These are phyloP conservation scores for Hyaloscypha bicolor DNA, from an alignment of 495 filamentous ascomycete species.

Conservation along the genomic window DNA sequence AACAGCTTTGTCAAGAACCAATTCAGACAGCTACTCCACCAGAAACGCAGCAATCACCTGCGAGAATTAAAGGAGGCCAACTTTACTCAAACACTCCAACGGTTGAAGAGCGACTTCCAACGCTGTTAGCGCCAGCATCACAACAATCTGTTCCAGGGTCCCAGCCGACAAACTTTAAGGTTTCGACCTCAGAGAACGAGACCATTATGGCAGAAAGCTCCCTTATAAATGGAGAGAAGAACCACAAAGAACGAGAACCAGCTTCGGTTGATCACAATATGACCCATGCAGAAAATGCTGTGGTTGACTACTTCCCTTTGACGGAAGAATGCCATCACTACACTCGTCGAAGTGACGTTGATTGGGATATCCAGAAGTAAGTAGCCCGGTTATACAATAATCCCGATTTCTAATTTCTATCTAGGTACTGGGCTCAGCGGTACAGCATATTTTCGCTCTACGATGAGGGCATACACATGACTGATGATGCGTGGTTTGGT, in stretches of 20 bases:
- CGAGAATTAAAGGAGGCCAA: neutral
- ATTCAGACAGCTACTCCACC: neutral
- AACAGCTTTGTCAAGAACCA: neutral
- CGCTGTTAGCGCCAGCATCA: neutral
- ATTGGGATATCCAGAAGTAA: conserved; percentile 78
- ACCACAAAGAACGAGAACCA: neutral
- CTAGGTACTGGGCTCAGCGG: conserved; percentile 86
- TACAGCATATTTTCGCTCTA: conserved; percentile 81
- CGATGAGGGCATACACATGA: conserved; percentile 85
- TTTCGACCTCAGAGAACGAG: neutral
- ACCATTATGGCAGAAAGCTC: neutral
- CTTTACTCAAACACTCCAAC: neutral
- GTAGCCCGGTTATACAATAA: conserved; percentile 9
- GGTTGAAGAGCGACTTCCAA: neutral
- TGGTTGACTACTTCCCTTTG: conserved; percentile 30
- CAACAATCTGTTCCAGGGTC: neutral
- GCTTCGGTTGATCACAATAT: neutral
- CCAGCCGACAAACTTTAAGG: neutral
- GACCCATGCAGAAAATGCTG: neutral
- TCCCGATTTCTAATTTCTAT: conserved; percentile 22
- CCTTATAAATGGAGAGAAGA: conserved; percentile 22
- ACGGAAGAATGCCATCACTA: conserved; percentile 67
- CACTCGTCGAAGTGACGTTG: conserved; percentile 59
- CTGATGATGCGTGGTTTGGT: conserved; percentile 91
- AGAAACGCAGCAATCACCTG: neutral